A percentile compares a stretch with the other conserved stretches of the same genome.
phyloP scores from a whole-genome alignment of 805 yeast species.

The Starmerella kuoi region DNA sequence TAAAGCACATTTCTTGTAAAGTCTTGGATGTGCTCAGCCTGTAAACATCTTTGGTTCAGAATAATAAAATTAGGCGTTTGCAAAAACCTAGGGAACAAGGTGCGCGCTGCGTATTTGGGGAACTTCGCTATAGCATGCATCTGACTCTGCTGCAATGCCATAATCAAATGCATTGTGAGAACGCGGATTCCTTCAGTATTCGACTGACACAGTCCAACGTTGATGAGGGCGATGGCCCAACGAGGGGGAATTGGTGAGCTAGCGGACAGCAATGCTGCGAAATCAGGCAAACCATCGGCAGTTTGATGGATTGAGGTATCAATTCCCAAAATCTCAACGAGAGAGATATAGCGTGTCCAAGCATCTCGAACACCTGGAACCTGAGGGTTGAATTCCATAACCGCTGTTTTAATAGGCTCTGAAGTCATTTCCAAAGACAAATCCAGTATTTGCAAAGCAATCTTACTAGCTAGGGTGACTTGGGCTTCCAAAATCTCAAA shows the following conservation, averaged over 20 bases:
- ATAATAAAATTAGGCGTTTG: conserved; percentile 48
- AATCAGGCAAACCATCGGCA: conserved; percentile 58
- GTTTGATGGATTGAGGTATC: conserved; percentile 83
- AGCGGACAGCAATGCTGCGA: conserved; percentile 41
- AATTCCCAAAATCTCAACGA: conserved; percentile 68
- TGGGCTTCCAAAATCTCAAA: conserved; percentile 6
- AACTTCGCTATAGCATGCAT: conserved; percentile 37
- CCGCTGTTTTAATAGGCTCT: conserved; percentile 28
- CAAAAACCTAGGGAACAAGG: conserved; percentile 48
- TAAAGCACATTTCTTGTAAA: conserved; percentile 32
- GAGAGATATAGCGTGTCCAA: conserved; percentile 64
- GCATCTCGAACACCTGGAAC: conserved; percentile 26
- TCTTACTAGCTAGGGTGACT: conserved; percentile 32
- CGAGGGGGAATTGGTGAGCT: conserved; percentile 44
- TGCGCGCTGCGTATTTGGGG: conserved; percentile 32
- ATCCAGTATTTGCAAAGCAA: conserved; percentile 52
- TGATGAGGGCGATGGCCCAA: conserved; percentile 63
- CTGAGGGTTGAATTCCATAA: conserved; percentile 35
- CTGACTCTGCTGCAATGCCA: conserved; percentile 39
- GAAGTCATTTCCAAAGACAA: conserved; percentile 38
- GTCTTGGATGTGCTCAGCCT: conserved; percentile 40
- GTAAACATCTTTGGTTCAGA: conserved; percentile 35
- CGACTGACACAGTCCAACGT: conserved; percentile 57
- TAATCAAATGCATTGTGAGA: conserved; percentile 44
- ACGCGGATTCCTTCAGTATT: conserved; percentile 67